Percentiles rank a stretch among this genome's conserved stretches.
phyloP scores from a whole-genome alignment of 306 rosid genomes.

The Oxytropis ochrocephala region DNA sequence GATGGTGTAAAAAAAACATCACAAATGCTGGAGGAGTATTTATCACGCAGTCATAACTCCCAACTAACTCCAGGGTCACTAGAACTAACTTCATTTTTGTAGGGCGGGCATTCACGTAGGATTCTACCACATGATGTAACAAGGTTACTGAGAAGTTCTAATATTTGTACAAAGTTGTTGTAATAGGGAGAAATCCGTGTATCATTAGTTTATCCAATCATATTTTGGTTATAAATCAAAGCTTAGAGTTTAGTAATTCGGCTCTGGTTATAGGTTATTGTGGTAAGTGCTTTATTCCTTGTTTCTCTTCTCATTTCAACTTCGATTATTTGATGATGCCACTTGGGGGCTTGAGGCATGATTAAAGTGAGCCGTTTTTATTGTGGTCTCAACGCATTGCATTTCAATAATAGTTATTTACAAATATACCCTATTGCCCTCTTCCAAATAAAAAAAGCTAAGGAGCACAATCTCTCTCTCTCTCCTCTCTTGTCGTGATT shows the following conservation, averaged over 20 bases:
- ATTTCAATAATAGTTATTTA: background rate
- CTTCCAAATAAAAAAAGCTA: background rate
- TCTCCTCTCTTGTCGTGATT: too few species aligned
- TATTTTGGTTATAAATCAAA: conserved; percentile 4
- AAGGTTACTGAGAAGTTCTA: conserved; percentile 9
- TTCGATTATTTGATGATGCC: background rate
- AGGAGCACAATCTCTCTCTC: background rate
- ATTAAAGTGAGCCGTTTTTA: background rate
- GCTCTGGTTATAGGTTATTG: too few species aligned
- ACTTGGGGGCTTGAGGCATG: background rate
- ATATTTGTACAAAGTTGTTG: conserved; percentile 23
- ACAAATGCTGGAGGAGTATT: conserved; percentile 19
- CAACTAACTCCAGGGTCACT: conserved; percentile 17
- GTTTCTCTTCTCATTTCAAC: background rate
- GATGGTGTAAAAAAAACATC: conserved; percentile 28
- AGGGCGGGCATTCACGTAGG: conserved; percentile 40
- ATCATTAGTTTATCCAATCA: conserved; percentile 17
- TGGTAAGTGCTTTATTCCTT: background rate
- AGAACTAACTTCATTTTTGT: conserved; percentile 39
- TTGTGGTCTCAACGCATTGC: too few species aligned
- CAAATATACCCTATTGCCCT: background rate
- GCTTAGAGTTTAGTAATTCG: background rate
- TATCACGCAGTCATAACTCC: conserved; percentile 13
- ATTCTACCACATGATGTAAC: conserved; percentile 23
- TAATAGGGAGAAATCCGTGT: conserved; percentile 13